Percentiles rank a stretch among this genome's conserved stretches.
These are phyloP conservation scores for Eucommia ulmoides DNA, from an alignment of 257 asterid genomes.

Conservation along the genomic window DNA sequence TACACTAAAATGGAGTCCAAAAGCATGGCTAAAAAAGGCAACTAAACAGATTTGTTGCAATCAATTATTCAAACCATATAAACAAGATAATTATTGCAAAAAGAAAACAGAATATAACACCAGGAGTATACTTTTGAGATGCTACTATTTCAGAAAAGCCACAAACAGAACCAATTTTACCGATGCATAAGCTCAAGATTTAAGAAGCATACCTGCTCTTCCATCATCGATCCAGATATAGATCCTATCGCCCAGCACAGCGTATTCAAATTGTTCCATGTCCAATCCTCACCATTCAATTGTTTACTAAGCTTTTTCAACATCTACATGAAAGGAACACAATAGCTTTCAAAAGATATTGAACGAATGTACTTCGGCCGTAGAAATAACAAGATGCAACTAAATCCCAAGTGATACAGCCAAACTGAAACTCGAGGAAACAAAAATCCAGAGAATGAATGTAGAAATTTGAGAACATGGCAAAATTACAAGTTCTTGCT, in stretches of 20 bases:
- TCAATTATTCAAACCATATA: too few relatives aligned
- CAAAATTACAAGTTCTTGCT: neutral
- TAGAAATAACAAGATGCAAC: neutral
- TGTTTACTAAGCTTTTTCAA: constrained; percentile 70
- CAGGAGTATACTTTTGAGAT: too few relatives aligned
- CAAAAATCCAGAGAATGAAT: neutral
- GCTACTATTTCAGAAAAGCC: too few relatives aligned
- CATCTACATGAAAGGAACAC: too few relatives aligned
- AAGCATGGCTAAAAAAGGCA: too few relatives aligned
- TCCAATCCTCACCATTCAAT: constrained; percentile 87
- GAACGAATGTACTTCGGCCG: too few relatives aligned
- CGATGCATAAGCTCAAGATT: neutral
- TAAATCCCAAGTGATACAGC: neutral
- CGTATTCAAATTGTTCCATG: constrained; percentile 98
- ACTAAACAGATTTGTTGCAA: too few relatives aligned
- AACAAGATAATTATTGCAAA: too few relatives aligned
- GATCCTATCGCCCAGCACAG: constrained; percentile 99
- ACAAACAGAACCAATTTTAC: too few relatives aligned
- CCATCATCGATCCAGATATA: constrained; percentile 96
- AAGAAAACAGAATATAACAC: too few relatives aligned
- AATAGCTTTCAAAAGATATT: too few relatives aligned
- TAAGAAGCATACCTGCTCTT: constrained; percentile 60
- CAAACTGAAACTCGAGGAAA: neutral
- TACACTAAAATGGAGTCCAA: too few relatives aligned
- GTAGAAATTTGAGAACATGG: neutral